These are phyloP conservation scores for Colletotrichum gloeosporioides DNA, from an alignment of 2,329 filamentous ascomycete species.

Conservation along the genomic window DNA sequence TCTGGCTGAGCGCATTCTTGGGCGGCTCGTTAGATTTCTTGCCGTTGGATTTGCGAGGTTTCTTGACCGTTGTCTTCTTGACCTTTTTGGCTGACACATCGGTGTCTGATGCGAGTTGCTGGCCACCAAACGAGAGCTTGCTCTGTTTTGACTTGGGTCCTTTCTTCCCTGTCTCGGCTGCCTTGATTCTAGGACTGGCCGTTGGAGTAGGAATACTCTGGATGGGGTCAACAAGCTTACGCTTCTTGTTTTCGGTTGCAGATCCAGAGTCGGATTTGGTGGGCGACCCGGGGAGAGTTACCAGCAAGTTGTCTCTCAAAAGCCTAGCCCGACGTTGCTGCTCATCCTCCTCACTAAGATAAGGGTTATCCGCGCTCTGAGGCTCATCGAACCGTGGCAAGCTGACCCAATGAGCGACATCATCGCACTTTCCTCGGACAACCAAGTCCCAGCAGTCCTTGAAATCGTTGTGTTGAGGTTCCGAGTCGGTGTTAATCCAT, in stretches of 20 bases:
- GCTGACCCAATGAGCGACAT: conserved; percentile 77
- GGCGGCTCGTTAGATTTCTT: conserved; percentile 38
- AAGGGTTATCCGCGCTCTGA: conserved; percentile 54
- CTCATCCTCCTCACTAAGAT: conserved; percentile 49
- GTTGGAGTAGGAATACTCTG: conserved; percentile 63
- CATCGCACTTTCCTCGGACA: conserved; percentile 85
- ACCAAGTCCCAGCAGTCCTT: conserved; percentile 94
- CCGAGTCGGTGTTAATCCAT: conserved; percentile 92
- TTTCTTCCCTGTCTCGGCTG: conserved; percentile 44
- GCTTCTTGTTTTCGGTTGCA: conserved; percentile 40
- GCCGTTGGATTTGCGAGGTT: conserved; percentile 39
- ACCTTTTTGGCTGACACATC: conserved; percentile 31
- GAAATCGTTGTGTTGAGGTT: conserved; percentile 82
- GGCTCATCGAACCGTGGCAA: conserved; percentile 65
- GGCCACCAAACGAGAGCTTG: conserved; percentile 49
- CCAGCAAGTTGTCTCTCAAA: conserved; percentile 42
- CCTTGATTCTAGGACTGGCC: conserved; percentile 57
- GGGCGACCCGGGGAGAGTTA: conserved; percentile 40
- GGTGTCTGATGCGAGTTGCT: conserved; percentile 23
- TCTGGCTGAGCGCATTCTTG: conserved; percentile 42
- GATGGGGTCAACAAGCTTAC: conserved; percentile 45
- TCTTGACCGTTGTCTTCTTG: conserved; percentile 31
- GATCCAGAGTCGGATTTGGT: conserved; percentile 29
- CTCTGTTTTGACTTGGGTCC: conserved; percentile 54
- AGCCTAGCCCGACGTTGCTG: conserved; percentile 40